phyloP scores from a whole-genome alignment of 139 green algal species.

The Yamagishiella unicocca region DNA sequence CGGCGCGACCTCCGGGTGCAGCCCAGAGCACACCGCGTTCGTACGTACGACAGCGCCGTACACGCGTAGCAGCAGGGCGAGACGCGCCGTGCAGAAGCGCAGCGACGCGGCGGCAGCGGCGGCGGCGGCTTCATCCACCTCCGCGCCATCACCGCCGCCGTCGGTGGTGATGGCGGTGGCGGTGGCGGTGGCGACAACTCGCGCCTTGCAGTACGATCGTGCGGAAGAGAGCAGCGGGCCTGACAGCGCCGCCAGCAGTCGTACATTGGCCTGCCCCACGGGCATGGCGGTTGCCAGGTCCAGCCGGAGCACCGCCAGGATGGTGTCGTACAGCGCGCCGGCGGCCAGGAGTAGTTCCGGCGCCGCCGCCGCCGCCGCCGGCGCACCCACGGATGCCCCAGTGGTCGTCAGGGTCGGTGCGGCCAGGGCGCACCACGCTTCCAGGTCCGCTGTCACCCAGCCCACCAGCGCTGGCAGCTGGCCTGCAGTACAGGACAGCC shows the following conservation, averaged over 20 bases:
- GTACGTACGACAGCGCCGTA: conserved; percentile 2
- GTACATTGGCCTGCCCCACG: background rate
- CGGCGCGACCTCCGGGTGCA: conserved; percentile 12
- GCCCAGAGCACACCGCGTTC: background rate
- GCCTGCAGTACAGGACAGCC: conserved; percentile 27
- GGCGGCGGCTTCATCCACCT: background rate
- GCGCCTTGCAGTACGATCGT: background rate
- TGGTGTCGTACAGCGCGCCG: conserved; percentile 6
- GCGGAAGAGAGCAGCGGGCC: background rate
- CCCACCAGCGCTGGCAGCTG: conserved; percentile 26
- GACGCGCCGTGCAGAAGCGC: background rate
- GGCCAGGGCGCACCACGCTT: background rate
- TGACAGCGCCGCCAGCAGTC: conserved; percentile 10
- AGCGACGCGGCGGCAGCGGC: background rate
- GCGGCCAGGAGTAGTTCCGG: conserved; percentile 31
- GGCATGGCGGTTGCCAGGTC: conserved; percentile 11
- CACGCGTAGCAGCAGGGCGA: conserved; percentile 21
- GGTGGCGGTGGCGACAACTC: background rate
- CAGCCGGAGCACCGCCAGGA: background rate
- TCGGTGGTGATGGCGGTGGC: background rate
- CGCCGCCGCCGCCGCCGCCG: background rate
- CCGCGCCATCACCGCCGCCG: background rate
- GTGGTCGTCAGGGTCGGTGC: no score
- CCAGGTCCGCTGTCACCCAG: background rate
- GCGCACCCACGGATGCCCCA: background rate